Base-by-base conservation (phyloP, 169 alveolate species). In the Fabrea salina region DNA sequence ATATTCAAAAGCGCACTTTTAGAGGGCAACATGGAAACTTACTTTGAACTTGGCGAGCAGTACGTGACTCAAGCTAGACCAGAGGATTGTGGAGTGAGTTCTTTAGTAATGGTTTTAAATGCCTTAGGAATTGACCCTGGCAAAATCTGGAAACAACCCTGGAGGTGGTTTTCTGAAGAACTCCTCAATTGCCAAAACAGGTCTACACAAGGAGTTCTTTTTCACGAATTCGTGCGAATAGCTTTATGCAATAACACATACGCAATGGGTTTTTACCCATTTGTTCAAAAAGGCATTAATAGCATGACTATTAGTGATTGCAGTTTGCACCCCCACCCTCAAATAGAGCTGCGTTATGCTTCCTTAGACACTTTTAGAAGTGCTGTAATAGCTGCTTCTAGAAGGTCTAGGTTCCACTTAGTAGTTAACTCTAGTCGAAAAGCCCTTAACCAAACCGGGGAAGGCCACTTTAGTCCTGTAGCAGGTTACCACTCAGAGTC, bases 81-180 rank as follows among this genome's bases (percentile, higher is more conserved):
- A 13, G 90, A 76, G 22, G 79, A 75, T 51, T 86, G 92, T 64
- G 92, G 88, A 27, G 80, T 88, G 22, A 75, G 87, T 13, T 68
- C 80, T 19, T 70, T 86, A 33, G 80, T 79, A 25, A 86, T 86
- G 89, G 87, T 86, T 16, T 59, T 86, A 22, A 86, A 86, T 64
- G 58, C 87, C 32, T 50, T 86, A 51, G 82, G 80, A 50, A 79
- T 82, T 3, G 92, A 86, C 41, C 92, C 92, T 19, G 70, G 50
- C 7, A 76, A 75, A n/a, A 82, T 56, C 19, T 86, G 92, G 92
- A 78, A 82, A 53, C 84, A 84, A 47, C 84, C 84, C 40, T 86
- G 92, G 90, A 59, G 92, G 43, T 86, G 92, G 92, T 79, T 53
- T 56, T 43, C 85, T 7, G 92, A 86, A 66, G 87, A 83, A 30